phyloP scores from a whole-genome alignment of 306 rosid genomes.

The Lathyrus tuberosus region DNA sequence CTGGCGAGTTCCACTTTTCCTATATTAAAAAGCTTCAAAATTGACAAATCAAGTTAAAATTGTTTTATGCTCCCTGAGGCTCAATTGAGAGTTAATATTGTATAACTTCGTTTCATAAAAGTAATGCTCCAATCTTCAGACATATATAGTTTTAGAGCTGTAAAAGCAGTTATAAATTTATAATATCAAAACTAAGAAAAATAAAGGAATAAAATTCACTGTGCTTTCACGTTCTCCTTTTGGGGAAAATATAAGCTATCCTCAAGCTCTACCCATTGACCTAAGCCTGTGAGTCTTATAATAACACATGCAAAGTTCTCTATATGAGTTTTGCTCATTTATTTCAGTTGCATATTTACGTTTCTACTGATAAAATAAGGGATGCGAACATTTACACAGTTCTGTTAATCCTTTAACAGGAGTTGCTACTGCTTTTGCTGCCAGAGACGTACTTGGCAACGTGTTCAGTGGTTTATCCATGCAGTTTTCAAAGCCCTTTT shows the following conservation, averaged over 20 bases:
- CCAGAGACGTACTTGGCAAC: constrained; percentile 85
- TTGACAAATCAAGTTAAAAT: constrained; percentile 12
- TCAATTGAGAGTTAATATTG: constrained; percentile 8
- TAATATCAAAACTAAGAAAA: not conserved
- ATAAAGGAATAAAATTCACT: not conserved
- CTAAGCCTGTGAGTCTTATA: not conserved
- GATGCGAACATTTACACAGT: constrained; percentile 7
- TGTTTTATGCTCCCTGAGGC: not conserved
- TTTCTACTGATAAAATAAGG: not conserved
- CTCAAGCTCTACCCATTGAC: not conserved
- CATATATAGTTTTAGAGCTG: not conserved
- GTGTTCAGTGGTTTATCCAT: constrained; percentile 80
- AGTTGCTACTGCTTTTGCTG: constrained; percentile 94
- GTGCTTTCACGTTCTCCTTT: not conserved
- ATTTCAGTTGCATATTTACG: not conserved
- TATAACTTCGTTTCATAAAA: constrained; percentile 16
- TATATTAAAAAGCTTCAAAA: not conserved
- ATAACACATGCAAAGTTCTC: constrained; percentile 17
- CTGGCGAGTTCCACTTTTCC: constrained; percentile 1
- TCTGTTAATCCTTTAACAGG: constrained; percentile 53
- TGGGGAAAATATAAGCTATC: not conserved
- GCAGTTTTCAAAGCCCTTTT: constrained; percentile 92
- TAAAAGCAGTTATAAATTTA: constrained; percentile 6
- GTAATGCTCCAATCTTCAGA: not conserved
- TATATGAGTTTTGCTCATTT: not conserved